Conservation (phyloP, 192 early-diverging fungal species). For the Geranomyces michiganensis region DNA sequence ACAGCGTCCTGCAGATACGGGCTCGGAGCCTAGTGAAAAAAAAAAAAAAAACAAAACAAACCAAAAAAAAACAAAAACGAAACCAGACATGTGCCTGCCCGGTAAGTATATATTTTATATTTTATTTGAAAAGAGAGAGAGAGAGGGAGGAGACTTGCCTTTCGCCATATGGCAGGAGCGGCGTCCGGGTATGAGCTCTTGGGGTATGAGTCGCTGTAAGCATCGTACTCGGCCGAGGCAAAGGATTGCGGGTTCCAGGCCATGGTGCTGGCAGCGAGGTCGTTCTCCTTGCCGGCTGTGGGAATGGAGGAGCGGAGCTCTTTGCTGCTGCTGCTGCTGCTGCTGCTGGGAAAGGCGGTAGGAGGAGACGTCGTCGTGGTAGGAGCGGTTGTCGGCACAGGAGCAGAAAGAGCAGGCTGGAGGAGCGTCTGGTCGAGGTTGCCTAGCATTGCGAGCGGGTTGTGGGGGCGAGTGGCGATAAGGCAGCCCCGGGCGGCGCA, state of each 20-base stretch:
- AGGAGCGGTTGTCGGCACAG: too few relatives aligned
- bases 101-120: too few relatives aligned
- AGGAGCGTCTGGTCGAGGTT: background rate
- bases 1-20: conserved; percentile 5
- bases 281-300: conserved; percentile 15
- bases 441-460: background rate
- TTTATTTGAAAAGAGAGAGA: too few relatives aligned
- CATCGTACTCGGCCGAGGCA: background rate
- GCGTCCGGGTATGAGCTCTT: conserved; percentile 2
- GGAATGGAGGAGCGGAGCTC: background rate
- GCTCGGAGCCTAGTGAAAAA: background rate
- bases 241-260: conserved; percentile 8
- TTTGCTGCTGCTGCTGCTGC: too few relatives aligned
- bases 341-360: too few relatives aligned
- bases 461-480: background rate
- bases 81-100: too few relatives aligned
- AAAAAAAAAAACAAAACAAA: too few relatives aligned
- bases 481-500: background rate
- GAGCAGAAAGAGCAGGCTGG: background rate
- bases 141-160: background rate
- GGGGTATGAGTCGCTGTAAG: background rate
- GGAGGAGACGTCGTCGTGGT: too few relatives aligned
- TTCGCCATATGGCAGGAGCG: conserved; percentile 6
- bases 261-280: background rate
- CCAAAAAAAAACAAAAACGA: too few relatives aligned